These are phyloP conservation scores for Inga laurina DNA, from an alignment of 306 rosid species.

Conservation along the genomic window DNA sequence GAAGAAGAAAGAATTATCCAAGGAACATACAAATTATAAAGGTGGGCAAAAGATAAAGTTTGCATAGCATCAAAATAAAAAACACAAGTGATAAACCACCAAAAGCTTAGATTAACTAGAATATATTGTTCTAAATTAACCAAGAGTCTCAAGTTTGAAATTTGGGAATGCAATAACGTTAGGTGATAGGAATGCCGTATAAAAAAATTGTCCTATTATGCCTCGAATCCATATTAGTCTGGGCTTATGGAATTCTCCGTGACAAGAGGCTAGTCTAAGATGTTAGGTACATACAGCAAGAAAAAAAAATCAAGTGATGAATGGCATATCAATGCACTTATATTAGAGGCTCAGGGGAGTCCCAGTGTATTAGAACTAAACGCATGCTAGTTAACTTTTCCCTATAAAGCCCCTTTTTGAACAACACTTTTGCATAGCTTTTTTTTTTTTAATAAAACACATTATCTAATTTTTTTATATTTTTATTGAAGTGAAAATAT, in stretches of 20 bases:
- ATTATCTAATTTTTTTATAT: background rate
- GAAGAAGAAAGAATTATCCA: background rate
- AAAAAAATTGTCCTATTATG: too few relatives aligned
- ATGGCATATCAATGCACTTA: background rate
- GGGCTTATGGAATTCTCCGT: too few relatives aligned
- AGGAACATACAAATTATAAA: background rate
- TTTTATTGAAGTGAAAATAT: background rate
- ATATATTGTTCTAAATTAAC: too few relatives aligned
- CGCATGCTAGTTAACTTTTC: background rate
- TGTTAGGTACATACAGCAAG: too few relatives aligned
- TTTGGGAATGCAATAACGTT: too few relatives aligned
- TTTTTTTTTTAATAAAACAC: background rate
- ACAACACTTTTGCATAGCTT: background rate
- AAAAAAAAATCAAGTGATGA: background rate
- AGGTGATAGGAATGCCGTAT: too few relatives aligned
- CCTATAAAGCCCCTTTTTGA: background rate
- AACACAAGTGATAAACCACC: too few relatives aligned
- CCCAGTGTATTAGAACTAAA: background rate
- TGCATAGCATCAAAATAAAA: background rate
- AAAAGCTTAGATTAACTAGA: too few relatives aligned
- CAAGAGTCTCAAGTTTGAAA: too few relatives aligned
- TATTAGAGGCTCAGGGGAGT: background rate
- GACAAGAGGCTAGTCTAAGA: too few relatives aligned
- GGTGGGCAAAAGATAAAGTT: background rate
- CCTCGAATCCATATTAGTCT: too few relatives aligned